Evolutionary conservation across 805 yeast genomes (phyloP).

Genomic region (Ogataea kodamae): DNA sequence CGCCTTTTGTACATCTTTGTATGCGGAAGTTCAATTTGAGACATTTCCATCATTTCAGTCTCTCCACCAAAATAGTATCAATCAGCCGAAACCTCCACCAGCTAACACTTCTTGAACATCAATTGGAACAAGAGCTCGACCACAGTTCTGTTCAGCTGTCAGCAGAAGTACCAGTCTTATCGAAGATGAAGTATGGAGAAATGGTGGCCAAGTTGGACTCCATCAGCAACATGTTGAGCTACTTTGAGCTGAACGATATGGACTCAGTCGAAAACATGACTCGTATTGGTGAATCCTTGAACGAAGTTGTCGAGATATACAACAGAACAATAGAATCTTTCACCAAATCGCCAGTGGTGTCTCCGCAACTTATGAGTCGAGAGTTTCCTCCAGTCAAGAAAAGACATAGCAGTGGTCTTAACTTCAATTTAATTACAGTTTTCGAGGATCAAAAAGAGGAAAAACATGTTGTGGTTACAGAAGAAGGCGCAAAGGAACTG

Average conservation of each 20-base stretch:
- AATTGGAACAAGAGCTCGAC: slow-evolving; percentile 16
- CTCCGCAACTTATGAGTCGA: slow-evolving; percentile 10
- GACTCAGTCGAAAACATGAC: slow-evolving; percentile 15
- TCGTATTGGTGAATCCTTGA: slow-evolving; percentile 13
- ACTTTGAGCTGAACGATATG: slow-evolving; percentile 19
- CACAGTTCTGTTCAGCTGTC: slow-evolving; percentile 4
- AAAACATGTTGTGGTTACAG: slow-evolving; percentile 14
- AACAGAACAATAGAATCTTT: slow-evolving; percentile 9
- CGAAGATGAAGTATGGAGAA: slow-evolving; percentile 18
- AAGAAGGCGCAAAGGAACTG: slow-evolving; percentile 13
- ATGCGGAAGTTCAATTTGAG: slow-evolving; percentile 21
- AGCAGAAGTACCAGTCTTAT: background rate
- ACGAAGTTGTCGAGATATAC: slow-evolving; percentile 15
- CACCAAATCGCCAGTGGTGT: slow-evolving; percentile 3
- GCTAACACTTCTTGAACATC: slow-evolving; percentile 11
- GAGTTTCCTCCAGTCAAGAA: slow-evolving; percentile 13
- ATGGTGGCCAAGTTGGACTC: slow-evolving; percentile 17
- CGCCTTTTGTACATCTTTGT: slow-evolving; percentile 14
- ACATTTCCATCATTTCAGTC: slow-evolving; percentile 1
- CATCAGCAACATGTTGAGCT: slow-evolving; percentile 19
- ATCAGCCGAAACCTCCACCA: slow-evolving; percentile 16
- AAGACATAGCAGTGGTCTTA: slow-evolving; percentile 31
- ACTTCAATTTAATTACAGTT: slow-evolving; percentile 27
- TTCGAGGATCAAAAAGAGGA: slow-evolving; percentile 14
- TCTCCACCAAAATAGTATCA: slow-evolving; percentile 16